These are phyloP conservation scores for Camelina hispida DNA, from an alignment of 345 rosid genomes.

Conservation along the genomic window DNA sequence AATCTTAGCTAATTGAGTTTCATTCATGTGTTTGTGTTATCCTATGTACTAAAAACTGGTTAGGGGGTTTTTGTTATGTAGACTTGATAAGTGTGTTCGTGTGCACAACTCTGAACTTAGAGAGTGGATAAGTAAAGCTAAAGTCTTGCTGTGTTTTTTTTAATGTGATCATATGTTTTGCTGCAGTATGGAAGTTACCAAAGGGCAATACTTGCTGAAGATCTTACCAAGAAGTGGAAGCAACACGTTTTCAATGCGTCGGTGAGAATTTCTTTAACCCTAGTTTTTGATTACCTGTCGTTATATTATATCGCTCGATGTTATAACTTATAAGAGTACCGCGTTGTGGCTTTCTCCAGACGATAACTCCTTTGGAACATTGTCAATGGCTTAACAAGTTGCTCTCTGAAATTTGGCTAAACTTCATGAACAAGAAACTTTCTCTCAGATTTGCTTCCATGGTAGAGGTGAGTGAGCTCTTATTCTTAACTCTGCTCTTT, in stretches of 20 bases:
- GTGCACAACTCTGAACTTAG: background rate
- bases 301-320: conserved; percentile 16
- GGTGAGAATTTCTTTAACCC: conserved; percentile 46
- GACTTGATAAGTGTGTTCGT: background rate
- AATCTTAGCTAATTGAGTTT: conserved; percentile 11
- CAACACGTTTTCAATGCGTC: conserved; percentile 60
- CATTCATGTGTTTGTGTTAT: conserved; percentile 7
- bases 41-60: background rate
- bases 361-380: conserved; percentile 85
- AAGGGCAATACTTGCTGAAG: conserved; percentile 69
- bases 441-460: conserved; percentile 69
- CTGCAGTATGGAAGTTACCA: conserved; percentile 78
- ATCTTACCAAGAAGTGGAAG: conserved; percentile 85
- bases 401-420: conserved; percentile 79
- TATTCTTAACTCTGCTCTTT: background rate
- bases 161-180: conserved; percentile 5
- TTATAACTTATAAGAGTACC: background rate
- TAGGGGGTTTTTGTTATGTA: conserved; percentile 2
- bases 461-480: conserved; percentile 71
- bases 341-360: conserved; percentile 50
- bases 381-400: conserved; percentile 96
- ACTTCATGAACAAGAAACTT: conserved; percentile 69
- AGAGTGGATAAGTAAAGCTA: background rate
- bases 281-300: background rate
- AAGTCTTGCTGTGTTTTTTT: background rate